These are phyloP conservation scores for Arthroderma sp. DNA, from an alignment of 2,329 filamentous ascomycete genomes.

Conservation along the genomic window DNA sequence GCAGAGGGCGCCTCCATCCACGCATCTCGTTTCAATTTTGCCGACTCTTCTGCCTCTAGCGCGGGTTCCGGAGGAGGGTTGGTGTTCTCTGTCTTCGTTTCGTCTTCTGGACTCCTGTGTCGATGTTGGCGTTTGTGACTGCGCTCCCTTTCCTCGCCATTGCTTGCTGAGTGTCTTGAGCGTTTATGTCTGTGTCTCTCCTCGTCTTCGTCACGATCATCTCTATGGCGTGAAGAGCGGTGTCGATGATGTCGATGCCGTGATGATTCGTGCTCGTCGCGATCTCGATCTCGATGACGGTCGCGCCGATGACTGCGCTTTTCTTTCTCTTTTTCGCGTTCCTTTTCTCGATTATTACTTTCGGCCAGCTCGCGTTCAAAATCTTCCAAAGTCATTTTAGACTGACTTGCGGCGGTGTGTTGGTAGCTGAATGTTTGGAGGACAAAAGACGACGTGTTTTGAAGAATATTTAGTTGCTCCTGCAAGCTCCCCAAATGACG, in stretches of 20 bases:
- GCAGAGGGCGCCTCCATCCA: slow-evolving; percentile 91
- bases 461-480: neutral
- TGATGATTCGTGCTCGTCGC: slow-evolving; percentile 18
- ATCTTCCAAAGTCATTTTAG: slow-evolving; percentile 49
- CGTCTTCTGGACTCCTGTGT: slow-evolving; percentile 31
- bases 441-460: neutral
- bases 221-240: slow-evolving; percentile 23
- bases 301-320: slow-evolving; percentile 18
- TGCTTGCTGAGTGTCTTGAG: slow-evolving; percentile 40
- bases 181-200: slow-evolving; percentile 49
- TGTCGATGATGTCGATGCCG: slow-evolving; percentile 35
- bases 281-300: slow-evolving; percentile 26
- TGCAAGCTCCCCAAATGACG: neutral
- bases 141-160: slow-evolving; percentile 35
- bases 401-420: neutral
- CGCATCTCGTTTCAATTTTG: slow-evolving; percentile 54
- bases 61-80: neutral
- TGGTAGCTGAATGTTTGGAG: too few species aligned
- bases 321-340: slow-evolving; percentile 23
- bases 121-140: slow-evolving; percentile 36
- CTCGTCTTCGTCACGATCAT: slow-evolving; percentile 35
- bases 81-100: neutral
- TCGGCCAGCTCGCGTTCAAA: slow-evolving; percentile 67
- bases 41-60: slow-evolving; percentile 31
- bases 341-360: slow-evolving; percentile 23